phyloP scores from a whole-genome alignment of 1,284 basidiomycete species.

The Ceratobasidium theobromae region DNA sequence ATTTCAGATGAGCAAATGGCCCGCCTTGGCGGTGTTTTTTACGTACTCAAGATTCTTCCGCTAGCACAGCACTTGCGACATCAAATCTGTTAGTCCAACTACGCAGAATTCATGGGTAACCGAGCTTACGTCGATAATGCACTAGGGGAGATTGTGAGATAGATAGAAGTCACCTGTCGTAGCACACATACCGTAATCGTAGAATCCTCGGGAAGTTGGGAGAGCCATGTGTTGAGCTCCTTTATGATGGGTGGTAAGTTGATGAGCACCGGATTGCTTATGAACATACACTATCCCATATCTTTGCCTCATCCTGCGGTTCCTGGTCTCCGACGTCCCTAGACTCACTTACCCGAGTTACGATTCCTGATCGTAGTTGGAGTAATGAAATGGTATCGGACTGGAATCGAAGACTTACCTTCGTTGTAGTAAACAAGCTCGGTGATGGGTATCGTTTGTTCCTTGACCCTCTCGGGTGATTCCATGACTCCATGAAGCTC shows the following conservation, averaged over 20 bases:
- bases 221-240: neutral
- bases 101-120: neutral
- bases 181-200: neutral
- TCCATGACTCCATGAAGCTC: neutral
- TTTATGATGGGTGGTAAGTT: neutral
- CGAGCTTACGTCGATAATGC: conserved; percentile 7
- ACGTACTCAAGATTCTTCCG: conserved; percentile 3
- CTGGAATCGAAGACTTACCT: neutral
- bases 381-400: too few relatives aligned
- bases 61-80: conserved; percentile 2
- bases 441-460: neutral
- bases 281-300: neutral
- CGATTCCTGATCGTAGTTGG: neutral
- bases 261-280: neutral
- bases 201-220: neutral
- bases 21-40: too few relatives aligned
- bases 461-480: neutral
- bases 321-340: neutral
- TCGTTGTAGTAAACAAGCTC: conserved; percentile 9
- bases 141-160: neutral
- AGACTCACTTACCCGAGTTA: neutral
- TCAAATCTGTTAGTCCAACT: too few relatives aligned
- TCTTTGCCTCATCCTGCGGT: neutral
- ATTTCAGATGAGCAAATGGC: too few relatives aligned
- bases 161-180: neutral